Evolutionary conservation across 1,139 yeast species (phyloP), one percentile per base, ranked within the genome.

Genomic region (Candida sanyaensis): DNA sequence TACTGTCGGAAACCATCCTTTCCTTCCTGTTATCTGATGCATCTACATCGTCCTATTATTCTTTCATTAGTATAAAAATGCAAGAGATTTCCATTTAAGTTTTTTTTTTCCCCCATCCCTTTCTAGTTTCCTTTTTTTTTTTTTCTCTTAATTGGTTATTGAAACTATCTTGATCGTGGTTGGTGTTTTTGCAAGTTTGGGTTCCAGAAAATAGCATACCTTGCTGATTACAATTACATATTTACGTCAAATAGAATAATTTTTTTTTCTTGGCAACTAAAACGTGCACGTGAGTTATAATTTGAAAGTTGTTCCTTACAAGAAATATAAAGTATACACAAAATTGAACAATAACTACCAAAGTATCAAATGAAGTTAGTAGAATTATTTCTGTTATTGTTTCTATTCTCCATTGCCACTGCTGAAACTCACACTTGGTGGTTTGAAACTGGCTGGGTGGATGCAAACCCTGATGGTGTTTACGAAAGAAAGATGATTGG

Each of bases 381-480:
- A 43, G 30, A 42, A 28, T 23, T 49, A 13, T 31, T 49, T 29
- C 21, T 41, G 11, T 30, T 40, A 7, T 43, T 42, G 29, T 40
- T 47, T 34, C 32, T 51, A n/a, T 23, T 45, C 31, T 32, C 55
- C 21, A 50, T 54, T 45, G 58, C 58, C 31, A 44, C 50, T 28
- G 82, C 80, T 29, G 67, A 73, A 57, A 77, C 83, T 7, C 86
- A 81, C 54, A 68, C 68, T 28, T 78, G 75, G 66, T 66, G 74
- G 60, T 85, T 69, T 64, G 77, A 81, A 43, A 80, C 82, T 2
- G 71, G 77, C 12, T 84, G 84, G 72, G 78, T 81, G n/a, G 61
- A 62, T 30, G 84, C 81, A 17, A 42, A 46, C 29, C 48, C 48
- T 0, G 48, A 46, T 42, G 88, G 88, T 11, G 63, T 66, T 21